Percentiles rank a stretch among this genome's conserved stretches.
Evolutionary conservation across 441 rosid species (phyloP).

Genomic region (Sinapis alba): DNA sequence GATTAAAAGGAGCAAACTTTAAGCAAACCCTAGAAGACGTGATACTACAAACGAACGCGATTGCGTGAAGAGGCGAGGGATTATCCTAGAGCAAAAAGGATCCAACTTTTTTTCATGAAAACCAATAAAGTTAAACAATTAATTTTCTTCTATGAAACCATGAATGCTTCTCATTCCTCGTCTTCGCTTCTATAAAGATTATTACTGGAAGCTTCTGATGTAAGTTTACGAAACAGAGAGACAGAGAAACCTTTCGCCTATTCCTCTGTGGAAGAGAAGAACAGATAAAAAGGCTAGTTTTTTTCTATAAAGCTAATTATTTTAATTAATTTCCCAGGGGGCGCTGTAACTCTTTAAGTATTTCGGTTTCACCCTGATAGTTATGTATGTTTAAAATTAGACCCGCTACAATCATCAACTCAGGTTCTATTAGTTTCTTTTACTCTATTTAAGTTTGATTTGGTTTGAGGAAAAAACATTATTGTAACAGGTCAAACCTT

Average conservation of each 20-base stretch:
- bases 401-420: neutral
- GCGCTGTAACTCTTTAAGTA: neutral
- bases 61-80: constrained; percentile 53
- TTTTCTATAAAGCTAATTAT: neutral
- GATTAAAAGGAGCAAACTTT: constrained; percentile 3
- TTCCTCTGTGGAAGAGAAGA: no score
- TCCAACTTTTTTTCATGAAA: constrained; percentile 59
- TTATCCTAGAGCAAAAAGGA: constrained; percentile 29
- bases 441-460: neutral
- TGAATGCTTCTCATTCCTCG: no score
- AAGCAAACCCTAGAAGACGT: constrained; percentile 27
- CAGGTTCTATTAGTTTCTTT: neutral
- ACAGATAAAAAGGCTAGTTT: constrained; percentile 2
- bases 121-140: constrained; percentile 4
- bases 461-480: neutral
- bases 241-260: constrained; percentile 29
- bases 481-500: neutral
- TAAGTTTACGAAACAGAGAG: constrained; percentile 41
- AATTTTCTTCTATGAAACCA: no score
- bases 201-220: no score
- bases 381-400: neutral
- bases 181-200: no score
- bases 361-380: constrained; percentile 13
- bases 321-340: neutral
- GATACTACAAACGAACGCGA: constrained; percentile 44